Base-by-base conservation (phyloP, 2,329 filamentous ascomycete species). In the Pestalotiopsis sp. region DNA sequence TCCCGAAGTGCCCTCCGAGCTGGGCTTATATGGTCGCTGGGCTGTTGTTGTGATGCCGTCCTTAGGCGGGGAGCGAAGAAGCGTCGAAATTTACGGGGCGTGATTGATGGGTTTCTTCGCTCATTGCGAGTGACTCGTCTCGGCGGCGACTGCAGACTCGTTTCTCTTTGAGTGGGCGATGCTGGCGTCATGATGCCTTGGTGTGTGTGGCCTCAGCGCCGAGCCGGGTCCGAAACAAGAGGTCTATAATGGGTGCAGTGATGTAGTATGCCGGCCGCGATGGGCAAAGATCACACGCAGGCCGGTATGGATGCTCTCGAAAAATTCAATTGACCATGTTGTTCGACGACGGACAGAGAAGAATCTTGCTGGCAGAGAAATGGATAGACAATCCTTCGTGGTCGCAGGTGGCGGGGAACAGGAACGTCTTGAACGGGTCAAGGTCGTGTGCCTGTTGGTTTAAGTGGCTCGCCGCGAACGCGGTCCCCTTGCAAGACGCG, bases 11-110 rank as follows among this genome's bases (percentile, higher is more conserved):
- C 82, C 66, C 75, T 77, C 49, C 82, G 78, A 62, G 79, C 81
- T 4, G 80, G 77, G 67, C 79, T 83, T 20, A 70, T 68, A 56
- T 69, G 60, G 23, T 25, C 66, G 7, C 58, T 17, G 23, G 57
- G 23, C 36, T 77, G 78, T 41, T 79, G 73, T 13, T 78, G 75
- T 1, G 81, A 78, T 36, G 82, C 79, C 65, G 80, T 78, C 14
- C 81, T 80, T 25, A 36, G 31, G 31, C 84, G 81, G 20, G 85
- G 86, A 11, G 85, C 85, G 71, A 88, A 88, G 80, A 88, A 88
- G 31, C 81, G 80, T 41, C 75, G 80, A 70, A 88, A 88, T 74
- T 86, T 87, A 71, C 85, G 79, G 68, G 86, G 86, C 3, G 86
- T 88, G 66, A 88, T 83, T 45, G 85, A 87, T 3, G 86, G 83